Percentiles rank a stretch among this genome's conserved stretches.
phyloP scores from a whole-genome alignment of 2,329 filamentous ascomycete genomes.

The Fonsecaea multimorphosa region DNA sequence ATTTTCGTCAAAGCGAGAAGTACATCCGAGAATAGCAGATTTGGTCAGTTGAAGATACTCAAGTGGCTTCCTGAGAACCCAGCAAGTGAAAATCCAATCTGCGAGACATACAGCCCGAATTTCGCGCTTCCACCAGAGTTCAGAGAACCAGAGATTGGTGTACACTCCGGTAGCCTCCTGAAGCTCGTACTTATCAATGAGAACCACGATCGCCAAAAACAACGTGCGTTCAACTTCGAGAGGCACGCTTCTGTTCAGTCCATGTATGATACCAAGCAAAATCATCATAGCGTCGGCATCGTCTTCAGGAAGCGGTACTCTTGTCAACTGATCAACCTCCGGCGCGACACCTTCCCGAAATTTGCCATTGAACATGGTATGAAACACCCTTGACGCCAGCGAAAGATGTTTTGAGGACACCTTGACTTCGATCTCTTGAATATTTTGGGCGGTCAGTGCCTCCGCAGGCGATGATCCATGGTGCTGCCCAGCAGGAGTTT shows the following conservation, averaged over 20 bases:
- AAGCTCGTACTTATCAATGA: constrained; percentile 21
- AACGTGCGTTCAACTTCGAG: background rate
- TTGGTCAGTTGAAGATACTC: background rate
- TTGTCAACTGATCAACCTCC: background rate
- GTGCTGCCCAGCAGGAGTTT: background rate
- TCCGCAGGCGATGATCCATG: background rate
- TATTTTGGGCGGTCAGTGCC: background rate
- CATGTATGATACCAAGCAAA: constrained; percentile 13
- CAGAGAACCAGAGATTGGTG: constrained; percentile 21
- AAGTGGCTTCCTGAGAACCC: background rate
- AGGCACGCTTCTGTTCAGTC: constrained; percentile 2
- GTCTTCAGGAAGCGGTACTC: constrained; percentile 10
- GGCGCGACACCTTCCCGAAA: constrained; percentile 6
- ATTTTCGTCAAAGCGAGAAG: background rate
- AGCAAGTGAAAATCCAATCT: constrained; percentile 12
- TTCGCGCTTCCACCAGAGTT: background rate
- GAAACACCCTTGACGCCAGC: constrained; percentile 17
- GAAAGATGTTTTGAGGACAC: constrained; percentile 14
- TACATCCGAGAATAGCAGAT: background rate
- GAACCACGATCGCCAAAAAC: background rate
- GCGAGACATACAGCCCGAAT: background rate
- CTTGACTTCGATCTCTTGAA: constrained; percentile 2
- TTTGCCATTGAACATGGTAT: constrained; percentile 11
- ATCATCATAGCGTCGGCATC: constrained; percentile 12
- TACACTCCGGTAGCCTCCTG: constrained; percentile 11